Percentiles rank a stretch among this genome's conserved stretches.
phyloP scores from a whole-genome alignment of 306 rosid genomes.

The Herpetospermum pedunculosum region DNA sequence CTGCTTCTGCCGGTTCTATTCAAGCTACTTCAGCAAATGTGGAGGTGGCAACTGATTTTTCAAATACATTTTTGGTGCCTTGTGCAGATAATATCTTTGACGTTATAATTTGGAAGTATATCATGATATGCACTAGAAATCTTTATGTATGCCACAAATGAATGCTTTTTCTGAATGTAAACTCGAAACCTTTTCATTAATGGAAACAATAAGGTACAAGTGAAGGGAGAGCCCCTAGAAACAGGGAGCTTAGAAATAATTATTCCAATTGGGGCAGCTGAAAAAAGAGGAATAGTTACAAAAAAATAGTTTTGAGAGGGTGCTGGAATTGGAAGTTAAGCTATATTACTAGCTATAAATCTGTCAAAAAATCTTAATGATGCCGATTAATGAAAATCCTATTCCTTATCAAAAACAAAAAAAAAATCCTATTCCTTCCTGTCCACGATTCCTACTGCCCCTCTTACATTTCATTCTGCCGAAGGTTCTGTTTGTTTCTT shows the following conservation, averaged over 20 bases:
- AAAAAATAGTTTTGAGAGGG: neutral
- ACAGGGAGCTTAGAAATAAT: neutral
- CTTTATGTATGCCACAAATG: neutral
- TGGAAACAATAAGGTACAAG: neutral
- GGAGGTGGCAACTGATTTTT: slow-evolving; percentile 38
- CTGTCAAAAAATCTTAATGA: neutral
- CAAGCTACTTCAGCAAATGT: slow-evolving; percentile 45
- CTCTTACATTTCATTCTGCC: neutral
- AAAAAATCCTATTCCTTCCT: neutral
- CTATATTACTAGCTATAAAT: neutral
- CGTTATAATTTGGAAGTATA: neutral
- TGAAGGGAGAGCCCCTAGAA: neutral
- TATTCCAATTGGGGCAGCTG: neutral
- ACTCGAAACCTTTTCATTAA: neutral
- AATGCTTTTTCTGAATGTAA: neutral
- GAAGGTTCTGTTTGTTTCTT: neutral
- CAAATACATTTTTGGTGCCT: neutral
- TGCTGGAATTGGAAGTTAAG: neutral
- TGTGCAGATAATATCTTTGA: neutral
- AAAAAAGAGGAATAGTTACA: neutral
- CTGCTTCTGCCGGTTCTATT: slow-evolving; percentile 34
- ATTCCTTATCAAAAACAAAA: too few species aligned
- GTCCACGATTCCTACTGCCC: neutral
- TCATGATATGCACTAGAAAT: neutral
- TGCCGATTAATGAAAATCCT: neutral